Base-by-base conservation (phyloP, 2,329 filamentous ascomycete genomes). In the Cephalotrichum gorgonifer region DNA sequence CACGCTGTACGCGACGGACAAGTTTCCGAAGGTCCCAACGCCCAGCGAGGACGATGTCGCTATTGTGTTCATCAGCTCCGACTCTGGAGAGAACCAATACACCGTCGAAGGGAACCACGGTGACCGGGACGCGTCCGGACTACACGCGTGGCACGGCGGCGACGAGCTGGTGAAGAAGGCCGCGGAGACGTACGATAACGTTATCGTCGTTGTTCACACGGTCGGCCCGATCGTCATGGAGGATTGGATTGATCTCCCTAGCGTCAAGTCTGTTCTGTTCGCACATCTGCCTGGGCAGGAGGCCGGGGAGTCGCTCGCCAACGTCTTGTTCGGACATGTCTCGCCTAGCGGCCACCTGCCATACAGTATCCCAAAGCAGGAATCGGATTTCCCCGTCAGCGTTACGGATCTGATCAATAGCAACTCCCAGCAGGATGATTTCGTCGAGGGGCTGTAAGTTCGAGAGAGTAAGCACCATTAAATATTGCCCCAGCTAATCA, bases 201-300 rank as follows among this genome's bases (percentile, higher is more conserved):
- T 89, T 0, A 71, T 96, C n/a, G 90, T 95, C 2, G 81, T 96
- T 4, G 74, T 94, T 3, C 90, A 96, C 60, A 79, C 87, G 0
- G 87, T 96, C 22, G 91, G 91, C 0, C 87, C 90, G 0, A 80
- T 94, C 3, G 67, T 91, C 2, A 63, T 95, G 50, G 88, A 95
- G 56, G 71, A 78, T 17, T 95, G 88, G 83, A 81, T 91, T 53
- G 79, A 91, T 47, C 68, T 87, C 1, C 81, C 86, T 1, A 80
- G 79, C 22, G 79, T 96, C 54, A 88, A 89, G 60, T 83, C 85
- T 0, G 82, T 95, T 1, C 61, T 95, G 2, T 75, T 93, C 49
- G 88, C 87, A n/a, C 86, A 95, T 57, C 71, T 95, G 1, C 90
- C 90, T 0, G 88, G 89, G 1, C 82, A 95, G 60, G 89, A 95